phyloP scores from a whole-genome alignment of 306 rosid species.

The Glycine tomentella region DNA sequence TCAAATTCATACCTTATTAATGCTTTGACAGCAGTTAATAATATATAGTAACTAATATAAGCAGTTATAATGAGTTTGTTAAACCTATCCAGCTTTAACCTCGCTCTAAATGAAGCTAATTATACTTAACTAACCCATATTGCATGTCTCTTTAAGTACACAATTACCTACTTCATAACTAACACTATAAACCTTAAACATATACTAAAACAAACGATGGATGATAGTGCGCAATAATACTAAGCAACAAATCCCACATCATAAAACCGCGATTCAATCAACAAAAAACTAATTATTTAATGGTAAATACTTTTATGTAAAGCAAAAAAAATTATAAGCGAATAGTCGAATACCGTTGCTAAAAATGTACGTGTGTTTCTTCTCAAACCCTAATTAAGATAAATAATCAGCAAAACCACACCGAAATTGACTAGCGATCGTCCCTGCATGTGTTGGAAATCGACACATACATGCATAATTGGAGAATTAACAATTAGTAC shows the following conservation, averaged over 20 bases:
- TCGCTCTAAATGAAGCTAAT: not conserved
- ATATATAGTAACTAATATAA: not conserved
- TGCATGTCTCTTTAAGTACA: not conserved
- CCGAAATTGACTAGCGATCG: conserved; percentile 35
- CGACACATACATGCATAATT: not conserved
- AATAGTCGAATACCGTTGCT: not conserved
- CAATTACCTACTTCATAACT: not conserved
- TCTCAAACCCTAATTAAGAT: conserved; percentile 55
- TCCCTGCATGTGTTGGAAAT: conserved; percentile 43
- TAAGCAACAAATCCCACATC: conserved; percentile 7
- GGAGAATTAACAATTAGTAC: not conserved
- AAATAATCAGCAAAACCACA: conserved; percentile 35
- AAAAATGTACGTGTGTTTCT: conserved; percentile 14
- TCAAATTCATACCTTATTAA: not conserved
- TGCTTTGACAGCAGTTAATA: not conserved
- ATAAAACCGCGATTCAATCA: not conserved
- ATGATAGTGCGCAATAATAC: not conserved
- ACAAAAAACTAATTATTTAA: not conserved
- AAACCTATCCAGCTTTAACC: conserved; percentile 23
- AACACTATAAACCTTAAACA: not conserved
- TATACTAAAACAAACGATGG: not conserved
- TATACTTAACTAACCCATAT: conserved; percentile 26
- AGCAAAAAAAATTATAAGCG: not conserved
- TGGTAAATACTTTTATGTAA: not conserved
- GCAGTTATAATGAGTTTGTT: conserved; percentile 2